Evolutionary conservation across 352 stramenopile genomes (phyloP).

Genomic region (Phytophthora podocarpi): DNA sequence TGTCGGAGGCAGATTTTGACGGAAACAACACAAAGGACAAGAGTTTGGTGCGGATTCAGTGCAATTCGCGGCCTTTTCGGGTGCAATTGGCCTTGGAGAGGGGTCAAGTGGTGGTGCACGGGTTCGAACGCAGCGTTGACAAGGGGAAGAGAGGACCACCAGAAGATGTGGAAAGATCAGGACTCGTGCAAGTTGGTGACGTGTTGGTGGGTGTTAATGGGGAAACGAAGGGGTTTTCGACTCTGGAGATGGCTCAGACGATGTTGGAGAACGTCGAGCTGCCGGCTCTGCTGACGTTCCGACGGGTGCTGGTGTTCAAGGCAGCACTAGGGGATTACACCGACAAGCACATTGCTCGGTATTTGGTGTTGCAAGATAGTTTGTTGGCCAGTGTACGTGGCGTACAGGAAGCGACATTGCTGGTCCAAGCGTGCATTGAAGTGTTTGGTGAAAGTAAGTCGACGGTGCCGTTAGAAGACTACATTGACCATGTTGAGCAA

Average conservation of each 20-base stretch:
- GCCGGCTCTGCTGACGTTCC: conserved; percentile 61
- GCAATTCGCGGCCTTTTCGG: conserved; percentile 50
- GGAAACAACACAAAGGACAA: not conserved
- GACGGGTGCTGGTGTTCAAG: conserved; percentile 47
- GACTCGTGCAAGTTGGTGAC: conserved; percentile 54
- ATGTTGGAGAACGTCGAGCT: conserved; percentile 44
- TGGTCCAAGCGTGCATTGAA: conserved; percentile 64
- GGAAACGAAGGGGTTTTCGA: conserved; percentile 47
- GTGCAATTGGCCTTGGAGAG: conserved; percentile 49
- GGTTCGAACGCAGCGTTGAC: conserved; percentile 42
- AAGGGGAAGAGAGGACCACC: conserved; percentile 26
- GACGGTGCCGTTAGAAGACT: conserved; percentile 46
- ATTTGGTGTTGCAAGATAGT: conserved; percentile 54
- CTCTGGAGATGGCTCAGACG: conserved; percentile 45
- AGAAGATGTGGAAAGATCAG: conserved; percentile 47
- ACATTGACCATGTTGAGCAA: conserved; percentile 59
- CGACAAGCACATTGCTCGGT: conserved; percentile 51
- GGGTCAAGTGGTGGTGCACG: conserved; percentile 52
- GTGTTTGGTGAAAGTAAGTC: conserved; percentile 46
- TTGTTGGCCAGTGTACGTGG: conserved; percentile 37
- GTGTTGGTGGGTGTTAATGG: conserved; percentile 70
- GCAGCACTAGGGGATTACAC: conserved; percentile 66
- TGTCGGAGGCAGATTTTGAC: conserved; percentile 32
- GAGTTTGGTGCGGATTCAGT: conserved; percentile 56
- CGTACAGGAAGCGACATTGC: conserved; percentile 48